Percentiles rank a stretch among this genome's conserved stretches.
Evolutionary conservation across 169 alveolate species (phyloP).

Genomic region (Plasmodium chabaudi): DNA sequence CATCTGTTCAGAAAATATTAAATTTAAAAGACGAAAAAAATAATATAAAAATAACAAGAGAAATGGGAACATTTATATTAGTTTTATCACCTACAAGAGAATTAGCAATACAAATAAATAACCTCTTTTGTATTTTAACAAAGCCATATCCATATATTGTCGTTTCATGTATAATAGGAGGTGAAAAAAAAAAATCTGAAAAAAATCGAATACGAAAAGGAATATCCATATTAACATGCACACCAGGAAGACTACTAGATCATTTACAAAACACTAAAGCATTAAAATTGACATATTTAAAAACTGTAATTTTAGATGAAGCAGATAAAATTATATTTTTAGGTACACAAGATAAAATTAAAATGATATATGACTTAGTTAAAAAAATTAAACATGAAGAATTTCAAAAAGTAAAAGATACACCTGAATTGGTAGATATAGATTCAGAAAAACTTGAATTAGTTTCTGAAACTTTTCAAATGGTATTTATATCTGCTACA

Average conservation of each 20-base stretch:
- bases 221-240: conserved; percentile 95
- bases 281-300: conserved; percentile 88
- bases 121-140: conserved; percentile 72
- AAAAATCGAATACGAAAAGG: conserved; percentile 93
- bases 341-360: conserved; percentile 96
- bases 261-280: conserved; percentile 93
- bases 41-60: conserved; percentile 78
- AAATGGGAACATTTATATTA: conserved; percentile 87
- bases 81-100: conserved; percentile 93
- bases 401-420: background rate
- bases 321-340: conserved; percentile 98
- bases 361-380: conserved; percentile 83
- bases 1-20: conserved; percentile 88
- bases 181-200: conserved; percentile 92
- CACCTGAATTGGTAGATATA: background rate
- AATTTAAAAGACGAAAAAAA: conserved; percentile 26
- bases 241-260: conserved; percentile 98
- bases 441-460: conserved; percentile 1
- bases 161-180: conserved; percentile 88
- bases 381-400: conserved; percentile 18
- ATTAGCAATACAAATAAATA: conserved; percentile 89
- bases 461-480: conserved; percentile 62
- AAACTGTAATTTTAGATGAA: conserved; percentile 95
- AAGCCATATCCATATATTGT: conserved; percentile 85
- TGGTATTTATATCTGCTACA: conserved; percentile 88